Conservation (phyloP, 2,329 filamentous ascomycete species). For the Emmonsia crescens region DNA sequence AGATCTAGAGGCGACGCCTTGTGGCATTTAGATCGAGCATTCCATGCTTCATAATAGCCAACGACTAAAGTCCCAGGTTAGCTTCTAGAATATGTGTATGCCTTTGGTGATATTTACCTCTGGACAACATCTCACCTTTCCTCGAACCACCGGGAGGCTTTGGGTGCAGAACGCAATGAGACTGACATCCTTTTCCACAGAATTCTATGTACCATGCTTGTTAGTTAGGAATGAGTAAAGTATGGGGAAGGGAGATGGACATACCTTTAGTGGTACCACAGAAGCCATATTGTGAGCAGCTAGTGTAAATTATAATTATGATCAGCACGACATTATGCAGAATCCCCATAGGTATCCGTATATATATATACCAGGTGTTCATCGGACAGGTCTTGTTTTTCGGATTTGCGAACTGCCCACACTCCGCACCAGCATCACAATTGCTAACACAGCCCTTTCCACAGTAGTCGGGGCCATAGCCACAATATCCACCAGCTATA, state of each 20-base stretch:
- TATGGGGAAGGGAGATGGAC: background rate
- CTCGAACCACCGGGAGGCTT: background rate
- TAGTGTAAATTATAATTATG: conserved; percentile 15
- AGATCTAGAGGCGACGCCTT: conserved; percentile 2
- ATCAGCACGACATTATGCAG: conserved; percentile 14
- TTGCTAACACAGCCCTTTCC: conserved; percentile 19
- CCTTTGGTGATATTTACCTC: background rate
- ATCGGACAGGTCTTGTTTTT: conserved; percentile 19
- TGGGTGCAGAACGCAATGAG: conserved; percentile 7
- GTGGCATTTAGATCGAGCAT: conserved; percentile 13
- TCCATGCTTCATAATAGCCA: conserved; percentile 29
- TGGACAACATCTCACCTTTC: background rate
- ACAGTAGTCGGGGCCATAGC: conserved; percentile 15
- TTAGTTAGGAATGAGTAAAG: background rate
- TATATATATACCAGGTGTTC: conserved; percentile 12
- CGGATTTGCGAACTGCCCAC: conserved; percentile 20
- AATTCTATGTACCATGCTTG: conserved; percentile 14
- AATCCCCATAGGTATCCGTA: conserved; percentile 15
- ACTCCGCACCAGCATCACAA: conserved; percentile 30
- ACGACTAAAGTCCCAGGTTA: conserved; percentile 11
- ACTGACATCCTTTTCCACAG: conserved; percentile 10
- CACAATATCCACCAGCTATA: conserved; percentile 9
- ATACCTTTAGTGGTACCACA: conserved; percentile 18
- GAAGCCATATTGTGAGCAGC: conserved; percentile 26
- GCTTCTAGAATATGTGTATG: background rate